Percentiles rank a stretch among this genome's conserved stretches.
These are phyloP conservation scores for Microthlaspi erraticum DNA, from an alignment of 345 rosid species.

Conservation along the genomic window DNA sequence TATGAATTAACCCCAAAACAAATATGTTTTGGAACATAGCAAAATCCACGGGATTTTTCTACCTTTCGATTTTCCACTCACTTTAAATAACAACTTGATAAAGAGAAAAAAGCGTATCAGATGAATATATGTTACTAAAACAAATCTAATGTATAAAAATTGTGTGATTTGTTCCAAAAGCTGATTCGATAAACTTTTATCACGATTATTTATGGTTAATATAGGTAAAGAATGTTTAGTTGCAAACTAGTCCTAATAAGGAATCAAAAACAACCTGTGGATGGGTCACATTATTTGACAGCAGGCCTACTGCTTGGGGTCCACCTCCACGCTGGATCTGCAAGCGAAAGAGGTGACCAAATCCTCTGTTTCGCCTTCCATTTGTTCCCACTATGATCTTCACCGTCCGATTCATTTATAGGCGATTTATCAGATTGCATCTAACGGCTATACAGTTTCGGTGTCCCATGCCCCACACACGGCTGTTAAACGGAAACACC, in stretches of 20 bases:
- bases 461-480: neutral
- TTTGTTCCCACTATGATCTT: neutral
- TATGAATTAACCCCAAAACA: constrained; percentile 14
- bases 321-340: constrained; percentile 38
- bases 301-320: constrained; percentile 32
- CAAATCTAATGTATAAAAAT: neutral
- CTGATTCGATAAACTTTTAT: neutral
- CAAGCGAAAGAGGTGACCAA: constrained; percentile 21
- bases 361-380: constrained; percentile 26
- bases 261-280: constrained; percentile 31
- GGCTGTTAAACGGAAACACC: constrained; percentile 31
- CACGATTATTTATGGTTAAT: neutral
- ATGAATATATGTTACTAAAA: neutral
- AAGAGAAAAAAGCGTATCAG: neutral
- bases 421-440: constrained; percentile 23
- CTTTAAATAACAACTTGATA: neutral
- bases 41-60: constrained; percentile 4
- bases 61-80: neutral
- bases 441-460: constrained; percentile 21
- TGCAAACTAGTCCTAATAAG: neutral
- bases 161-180: neutral
- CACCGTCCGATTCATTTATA: constrained; percentile 24
- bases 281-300: constrained; percentile 38
- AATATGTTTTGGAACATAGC: constrained; percentile 11
- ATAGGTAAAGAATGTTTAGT: constrained; percentile 5